Evolutionary conservation across 1,284 basidiomycete genomes (phyloP).

Genomic region (Cryptococcus hybrid): DNA sequence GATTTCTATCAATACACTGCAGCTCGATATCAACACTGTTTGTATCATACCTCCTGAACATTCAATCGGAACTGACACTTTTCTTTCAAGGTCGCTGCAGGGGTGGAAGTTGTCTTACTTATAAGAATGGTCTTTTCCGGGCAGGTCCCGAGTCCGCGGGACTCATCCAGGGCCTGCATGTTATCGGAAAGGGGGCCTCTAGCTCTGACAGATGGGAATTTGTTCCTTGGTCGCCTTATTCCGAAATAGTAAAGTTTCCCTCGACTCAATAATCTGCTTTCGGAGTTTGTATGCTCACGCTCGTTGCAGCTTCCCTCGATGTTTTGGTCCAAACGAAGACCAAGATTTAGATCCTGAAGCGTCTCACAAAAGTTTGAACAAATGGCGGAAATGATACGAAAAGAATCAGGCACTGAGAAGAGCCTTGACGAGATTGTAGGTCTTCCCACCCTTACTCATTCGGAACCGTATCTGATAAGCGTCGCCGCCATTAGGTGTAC

Average conservation of each 20-base stretch:
- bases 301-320: slow-evolving; percentile 64
- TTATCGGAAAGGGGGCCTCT: slow-evolving; percentile 68
- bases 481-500: slow-evolving; percentile 14
- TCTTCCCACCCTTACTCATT: slow-evolving; percentile 9
- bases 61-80: too few relatives aligned
- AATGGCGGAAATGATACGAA: slow-evolving; percentile 67
- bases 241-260: slow-evolving; percentile 57
- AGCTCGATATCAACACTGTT: slow-evolving; percentile 79
- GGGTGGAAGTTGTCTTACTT: slow-evolving; percentile 81
- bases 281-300: background rate
- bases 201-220: slow-evolving; percentile 82
- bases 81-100: slow-evolving; percentile 58
- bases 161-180: slow-evolving; percentile 78
- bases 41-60: background rate
- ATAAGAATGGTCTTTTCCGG: slow-evolving; percentile 76
- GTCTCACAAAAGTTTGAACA: slow-evolving; percentile 64
- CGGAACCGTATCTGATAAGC: background rate
- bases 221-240: slow-evolving; percentile 75
- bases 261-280: background rate
- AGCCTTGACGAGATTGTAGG: slow-evolving; percentile 80
- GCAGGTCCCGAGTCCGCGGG: slow-evolving; percentile 76
- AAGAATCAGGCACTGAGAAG: slow-evolving; percentile 53
- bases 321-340: slow-evolving; percentile 82
- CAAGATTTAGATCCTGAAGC: slow-evolving; percentile 74
- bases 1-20: slow-evolving; percentile 81